These are phyloP conservation scores for Verticillium zaregamsianum DNA, from an alignment of 2,329 filamentous ascomycete species.

Conservation along the genomic window DNA sequence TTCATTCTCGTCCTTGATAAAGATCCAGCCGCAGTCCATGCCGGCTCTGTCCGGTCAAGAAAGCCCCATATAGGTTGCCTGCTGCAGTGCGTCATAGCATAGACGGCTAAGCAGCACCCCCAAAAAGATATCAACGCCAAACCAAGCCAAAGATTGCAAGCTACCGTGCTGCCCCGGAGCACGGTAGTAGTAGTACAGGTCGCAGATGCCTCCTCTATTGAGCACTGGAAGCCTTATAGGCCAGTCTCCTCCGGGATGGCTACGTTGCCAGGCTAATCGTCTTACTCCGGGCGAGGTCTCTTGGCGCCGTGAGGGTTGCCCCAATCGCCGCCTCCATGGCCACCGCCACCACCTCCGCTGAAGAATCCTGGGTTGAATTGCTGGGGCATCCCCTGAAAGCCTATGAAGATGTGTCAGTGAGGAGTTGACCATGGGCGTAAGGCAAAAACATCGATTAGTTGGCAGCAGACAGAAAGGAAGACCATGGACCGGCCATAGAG, in stretches of 20 bases:
- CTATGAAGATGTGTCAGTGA: conserved; percentile 28
- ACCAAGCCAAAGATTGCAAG: background rate
- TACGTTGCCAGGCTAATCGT: background rate
- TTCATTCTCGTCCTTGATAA: background rate
- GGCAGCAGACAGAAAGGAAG: background rate
- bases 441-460: background rate
- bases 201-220: background rate
- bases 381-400: conserved; percentile 64
- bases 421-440: background rate
- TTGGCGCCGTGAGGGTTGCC: conserved; percentile 83
- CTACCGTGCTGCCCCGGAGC: background rate
- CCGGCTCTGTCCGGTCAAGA: background rate
- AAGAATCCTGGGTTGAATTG: conserved; percentile 76
- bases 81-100: background rate
- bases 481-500: background rate
- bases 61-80: background rate
- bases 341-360: conserved; percentile 39
- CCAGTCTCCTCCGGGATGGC: background rate
- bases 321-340: conserved; percentile 49
- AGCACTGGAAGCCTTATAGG: background rate
- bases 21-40: background rate
- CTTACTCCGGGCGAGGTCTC: conserved; percentile 67
- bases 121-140: background rate
- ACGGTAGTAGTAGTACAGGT: background rate
- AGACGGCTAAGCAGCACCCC: background rate